Evolutionary conservation across 2,329 filamentous ascomycete species (phyloP), one percentile per base, ranked within the genome.

Genomic region (Periconia digitata): DNA sequence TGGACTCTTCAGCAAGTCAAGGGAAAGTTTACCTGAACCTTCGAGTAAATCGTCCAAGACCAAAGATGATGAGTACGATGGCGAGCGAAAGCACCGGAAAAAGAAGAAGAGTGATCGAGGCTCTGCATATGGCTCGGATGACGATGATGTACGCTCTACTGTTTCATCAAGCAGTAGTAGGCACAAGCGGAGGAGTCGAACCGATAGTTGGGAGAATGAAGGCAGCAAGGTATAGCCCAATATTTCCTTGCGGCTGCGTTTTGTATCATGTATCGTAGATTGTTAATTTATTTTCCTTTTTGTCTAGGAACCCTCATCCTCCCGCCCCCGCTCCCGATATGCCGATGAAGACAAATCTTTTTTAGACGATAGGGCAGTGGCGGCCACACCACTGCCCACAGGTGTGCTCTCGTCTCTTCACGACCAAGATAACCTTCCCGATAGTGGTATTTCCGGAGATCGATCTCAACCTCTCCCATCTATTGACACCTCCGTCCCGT

Each of bases 331-430:
- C 58, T 55, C 60, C 55, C 58, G 58, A 54, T 55, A 59, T 52
- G 48, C 56, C 42, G 63, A 72, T 67, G 73, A 64, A 65, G 71
- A 63, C 51, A 66, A 77, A 74, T 79, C 81, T 84, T 85, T 85
- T 84, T 84, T 85, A 85, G 82, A 69, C 66, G 74, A 75, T 73
- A 75, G 80, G 81, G 81, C 79, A 79, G 82, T 82, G 80, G 79
- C 79, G 57, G 62, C 54, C 58, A 63, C 62, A 73, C 76, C 76
- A 72, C 68, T 70, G 72, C 74, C 73, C 72, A 69, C 54, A 67
- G 66, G 53, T 66, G 67, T 70, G 63, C 46, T 56, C 55, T 39
- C 40, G n/a, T 46, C 54, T 47, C 44, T 41, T 21, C 35, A 38
- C 23, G 59, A 47, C 44, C 51, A 56, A 58, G 45, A 58, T 52